Conservation (phyloP, 2,329 filamentous ascomycete genomes). For the Ceratocystis diversiconidia region DNA sequence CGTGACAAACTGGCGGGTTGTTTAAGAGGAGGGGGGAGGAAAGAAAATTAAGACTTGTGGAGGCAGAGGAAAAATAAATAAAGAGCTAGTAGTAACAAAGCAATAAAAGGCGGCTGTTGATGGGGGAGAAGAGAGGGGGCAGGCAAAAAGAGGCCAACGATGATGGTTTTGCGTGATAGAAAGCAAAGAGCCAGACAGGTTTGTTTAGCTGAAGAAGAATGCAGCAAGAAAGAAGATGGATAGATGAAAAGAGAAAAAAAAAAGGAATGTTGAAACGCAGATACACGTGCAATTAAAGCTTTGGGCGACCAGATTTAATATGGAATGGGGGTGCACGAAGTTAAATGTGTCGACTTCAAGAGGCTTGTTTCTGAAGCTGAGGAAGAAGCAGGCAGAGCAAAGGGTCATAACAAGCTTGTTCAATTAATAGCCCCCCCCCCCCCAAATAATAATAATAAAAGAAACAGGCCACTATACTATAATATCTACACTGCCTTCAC, state of each 20-base stretch:
- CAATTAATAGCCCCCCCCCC: neutral
- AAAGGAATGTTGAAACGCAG: conserved; percentile 1
- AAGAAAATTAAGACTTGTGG: neutral
- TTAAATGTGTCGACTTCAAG: neutral
- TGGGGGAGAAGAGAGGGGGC: conserved; percentile 10
- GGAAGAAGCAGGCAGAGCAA: neutral
- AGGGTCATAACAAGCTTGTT: neutral
- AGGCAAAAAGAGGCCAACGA: conserved; percentile 15
- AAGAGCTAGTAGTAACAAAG: conserved; percentile 9
- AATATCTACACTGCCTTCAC: neutral
- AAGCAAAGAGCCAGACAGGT: neutral
- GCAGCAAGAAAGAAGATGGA: neutral
- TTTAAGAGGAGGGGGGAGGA: neutral
- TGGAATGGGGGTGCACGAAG: neutral
- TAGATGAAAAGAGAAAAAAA: neutral
- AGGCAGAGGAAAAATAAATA: neutral
- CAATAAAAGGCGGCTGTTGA: conserved; percentile 13
- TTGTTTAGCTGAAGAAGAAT: neutral
- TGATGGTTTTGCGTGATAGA: neutral
- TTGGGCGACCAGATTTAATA: neutral
- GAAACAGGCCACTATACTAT: neutral
- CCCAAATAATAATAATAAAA: neutral
- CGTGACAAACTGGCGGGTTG: neutral
- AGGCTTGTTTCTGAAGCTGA: neutral
- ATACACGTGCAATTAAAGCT: neutral